Percentiles rank a stretch among this genome's conserved stretches.
phyloP scores from a whole-genome alignment of 108 stramenopile genomes.

The Chaetoceros muelleri region DNA sequence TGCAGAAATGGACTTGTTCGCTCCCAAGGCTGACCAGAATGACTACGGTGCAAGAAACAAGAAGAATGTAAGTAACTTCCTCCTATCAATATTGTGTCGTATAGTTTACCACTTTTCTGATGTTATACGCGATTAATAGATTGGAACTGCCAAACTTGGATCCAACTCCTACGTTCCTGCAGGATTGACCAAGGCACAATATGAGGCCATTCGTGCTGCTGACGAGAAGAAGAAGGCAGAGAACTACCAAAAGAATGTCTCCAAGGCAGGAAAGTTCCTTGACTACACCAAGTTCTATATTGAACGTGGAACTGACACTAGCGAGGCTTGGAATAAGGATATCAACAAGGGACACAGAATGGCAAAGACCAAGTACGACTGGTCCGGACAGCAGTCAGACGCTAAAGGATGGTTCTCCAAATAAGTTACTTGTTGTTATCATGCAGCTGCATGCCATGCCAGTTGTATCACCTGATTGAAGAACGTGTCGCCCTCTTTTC shows the following conservation, averaged over 20 bases:
- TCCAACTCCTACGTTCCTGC: constrained; percentile 62
- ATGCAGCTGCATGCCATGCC: background rate
- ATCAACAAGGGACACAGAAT: constrained; percentile 64
- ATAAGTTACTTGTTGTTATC: background rate
- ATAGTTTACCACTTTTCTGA: constrained; percentile 1
- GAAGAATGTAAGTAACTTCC: constrained; percentile 41
- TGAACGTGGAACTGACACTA: constrained; percentile 59
- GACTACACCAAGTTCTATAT: constrained; percentile 74
- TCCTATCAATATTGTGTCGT: background rate
- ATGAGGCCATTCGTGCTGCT: constrained; percentile 48
- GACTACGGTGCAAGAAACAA: constrained; percentile 68
- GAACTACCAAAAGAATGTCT: constrained; percentile 67
- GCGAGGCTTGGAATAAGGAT: constrained; percentile 45
- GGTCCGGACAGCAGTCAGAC: constrained; percentile 31
- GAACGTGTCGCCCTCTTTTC: background rate
- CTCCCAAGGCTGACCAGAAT: constrained; percentile 47
- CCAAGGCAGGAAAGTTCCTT: constrained; percentile 72
- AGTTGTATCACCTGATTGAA: background rate
- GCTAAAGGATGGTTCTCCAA: background rate
- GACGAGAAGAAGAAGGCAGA: constrained; percentile 53
- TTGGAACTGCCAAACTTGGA: constrained; percentile 37
- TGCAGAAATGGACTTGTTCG: constrained; percentile 64
- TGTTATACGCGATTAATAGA: no score
- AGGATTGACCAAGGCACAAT: constrained; percentile 57
- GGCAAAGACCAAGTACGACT: constrained; percentile 80